Base-by-base conservation (phyloP, 345 rosid genomes). In the Populus alba region DNA sequence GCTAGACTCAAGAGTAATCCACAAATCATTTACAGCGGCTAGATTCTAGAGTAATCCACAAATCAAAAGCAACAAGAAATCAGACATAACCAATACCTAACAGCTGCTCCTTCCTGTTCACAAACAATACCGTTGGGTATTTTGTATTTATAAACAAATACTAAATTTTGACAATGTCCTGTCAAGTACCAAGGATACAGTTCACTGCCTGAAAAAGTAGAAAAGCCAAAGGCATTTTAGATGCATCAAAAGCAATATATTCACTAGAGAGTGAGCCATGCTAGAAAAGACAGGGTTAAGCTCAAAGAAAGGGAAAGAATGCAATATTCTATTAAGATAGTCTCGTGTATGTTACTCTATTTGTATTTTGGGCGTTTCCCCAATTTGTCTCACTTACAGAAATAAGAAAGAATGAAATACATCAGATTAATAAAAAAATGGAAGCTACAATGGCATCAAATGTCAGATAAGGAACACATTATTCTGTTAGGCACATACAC, bases 401-500 rank as follows among this genome's bases (percentile, higher is more conserved):
- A 23, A 66, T 66, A 17, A 66, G 69, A 59, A n/a, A 23, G n/a
- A 70, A 70, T 22, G 55, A 23, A 70, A 20, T 22, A 43, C 53
- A 51, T 51, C 66, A n/a, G 37, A 66, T 17, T 7, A 33, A 29
- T 27, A 20, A 35, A 68, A 35, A 8, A 49, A 51, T 37, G 67
- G 57, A 29, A 27, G 25, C 25, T 20, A 66, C 69, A 66, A 66
- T 22, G 55, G 68, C 4, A 77, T 61, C 20, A 70, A 10, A 39
- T 7, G 77, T 37, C 59, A 25, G 70, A 57, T 22, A 17, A 27
- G 27, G 49, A 43, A 2, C 15, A 11, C 29, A 20, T 68, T 57
- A 55, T 59, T 66, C 55, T 70, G 78, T 72, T 1, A 29, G 80
- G 47, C 97, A 94, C 99, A 97, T 97, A 66, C 98, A 97, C 76